Base-by-base conservation (phyloP, 148 eudicot genomes). In the Nyssa sinensis region DNA sequence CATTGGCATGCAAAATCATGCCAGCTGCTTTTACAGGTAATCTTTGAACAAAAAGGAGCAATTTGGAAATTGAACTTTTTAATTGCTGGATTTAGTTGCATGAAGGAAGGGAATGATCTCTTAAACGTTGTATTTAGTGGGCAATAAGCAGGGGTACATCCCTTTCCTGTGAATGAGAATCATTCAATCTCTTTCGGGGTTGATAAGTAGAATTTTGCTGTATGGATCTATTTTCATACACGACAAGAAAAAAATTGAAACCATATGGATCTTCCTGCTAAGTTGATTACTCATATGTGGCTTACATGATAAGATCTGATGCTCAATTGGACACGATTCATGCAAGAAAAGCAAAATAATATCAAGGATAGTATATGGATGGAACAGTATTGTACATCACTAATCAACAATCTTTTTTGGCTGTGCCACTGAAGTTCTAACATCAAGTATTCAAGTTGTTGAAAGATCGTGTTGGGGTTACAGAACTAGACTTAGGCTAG, bases 281-380 rank as follows among this genome's bases (percentile, higher is more conserved):
- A 24, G 64, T 59, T 67, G 65, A 66, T 67, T 58, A 66, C 37
- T 27, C 71, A 35, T 25, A 53, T 58, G 78, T 66, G 65, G 60
- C 39, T 60, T 34, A n/a, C 44, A 58, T 75, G 57, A 31, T n/a
- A 23, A 73, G 16, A 31, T 30, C 62, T 64, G 70, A 59, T 32
- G 41, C 62, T 63, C 7, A 62, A 31, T 37, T 63, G 19, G 51
- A 73, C 62, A 47, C 10, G 19, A 47, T 31, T 10, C n/a, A 31
- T 39, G 11, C 5, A 12, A 17, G 33, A 34, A n/a, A 35, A 31
- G 67, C 2, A 14, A 59, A 44, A 53, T 17, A 8, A 41, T 55
- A 31, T 69, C 61, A 28, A 29, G 28, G 77, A 64, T 57, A 62
- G 10, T 12, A 32, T 44, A n/a, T 63, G 59, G 25, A 73, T 73